Evolutionary conservation across 768 basidiomycete genomes (phyloP).

Genomic region (Boletus sp.): DNA sequence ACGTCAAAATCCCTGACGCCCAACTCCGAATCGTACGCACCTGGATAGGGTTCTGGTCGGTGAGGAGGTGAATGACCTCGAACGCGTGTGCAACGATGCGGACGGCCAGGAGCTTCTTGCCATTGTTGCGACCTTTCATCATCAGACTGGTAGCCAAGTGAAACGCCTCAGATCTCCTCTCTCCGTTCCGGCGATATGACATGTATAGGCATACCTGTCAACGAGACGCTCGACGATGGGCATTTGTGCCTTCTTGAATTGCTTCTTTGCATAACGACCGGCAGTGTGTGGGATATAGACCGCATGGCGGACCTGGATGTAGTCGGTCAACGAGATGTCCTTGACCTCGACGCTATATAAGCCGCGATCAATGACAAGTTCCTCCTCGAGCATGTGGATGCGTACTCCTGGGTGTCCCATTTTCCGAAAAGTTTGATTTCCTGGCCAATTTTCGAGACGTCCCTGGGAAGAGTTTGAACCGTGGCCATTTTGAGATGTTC

Average conservation of each 20-base stretch:
- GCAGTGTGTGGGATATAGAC: slow-evolving; percentile 99
- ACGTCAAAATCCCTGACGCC: not conserved
- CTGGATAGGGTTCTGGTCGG: slow-evolving; percentile 99
- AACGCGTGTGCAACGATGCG: slow-evolving; percentile 99
- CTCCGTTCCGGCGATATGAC: not conserved
- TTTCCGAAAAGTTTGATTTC: slow-evolving; percentile 97
- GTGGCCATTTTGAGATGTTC: slow-evolving; percentile 54
- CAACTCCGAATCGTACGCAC: slow-evolving; percentile 41
- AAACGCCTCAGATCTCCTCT: not conserved
- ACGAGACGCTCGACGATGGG: slow-evolving; percentile 99
- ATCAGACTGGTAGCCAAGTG: slow-evolving; percentile 65
- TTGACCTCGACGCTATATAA: slow-evolving; percentile 87
- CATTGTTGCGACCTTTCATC: slow-evolving; percentile 99
- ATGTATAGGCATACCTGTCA: slow-evolving; percentile 64
- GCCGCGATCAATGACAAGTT: slow-evolving; percentile 16
- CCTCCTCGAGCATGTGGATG: not conserved
- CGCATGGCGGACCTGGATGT: slow-evolving; percentile 98
- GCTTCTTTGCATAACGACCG: slow-evolving; percentile 98
- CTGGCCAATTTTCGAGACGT: slow-evolving; percentile 75
- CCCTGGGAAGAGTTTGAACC: slow-evolving; percentile 74
- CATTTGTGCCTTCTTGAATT: slow-evolving; percentile 99
- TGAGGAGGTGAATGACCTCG: slow-evolving; percentile 99
- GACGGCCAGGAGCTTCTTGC: slow-evolving; percentile 98
- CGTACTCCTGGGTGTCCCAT: slow-evolving; percentile 98
- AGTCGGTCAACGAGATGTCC: slow-evolving; percentile 98